phyloP scores from a whole-genome alignment of 345 rosid genomes.

The Rhodamnia argentea region DNA sequence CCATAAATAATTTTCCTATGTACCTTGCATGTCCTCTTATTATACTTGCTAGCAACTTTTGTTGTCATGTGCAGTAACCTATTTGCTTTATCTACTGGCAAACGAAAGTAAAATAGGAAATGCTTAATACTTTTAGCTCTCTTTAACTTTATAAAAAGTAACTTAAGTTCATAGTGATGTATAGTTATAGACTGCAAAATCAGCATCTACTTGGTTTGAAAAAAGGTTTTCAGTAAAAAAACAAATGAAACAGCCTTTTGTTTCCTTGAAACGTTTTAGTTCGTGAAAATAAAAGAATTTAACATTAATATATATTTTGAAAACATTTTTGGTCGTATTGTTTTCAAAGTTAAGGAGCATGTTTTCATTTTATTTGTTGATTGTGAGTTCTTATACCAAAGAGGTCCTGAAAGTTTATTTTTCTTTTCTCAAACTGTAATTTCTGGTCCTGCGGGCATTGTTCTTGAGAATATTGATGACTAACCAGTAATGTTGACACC shows the following conservation, averaged over 20 bases:
- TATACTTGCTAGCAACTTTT: background rate
- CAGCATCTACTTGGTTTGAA: background rate
- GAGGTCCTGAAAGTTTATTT: background rate
- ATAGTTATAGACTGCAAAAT: background rate
- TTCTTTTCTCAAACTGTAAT: background rate
- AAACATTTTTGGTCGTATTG: background rate
- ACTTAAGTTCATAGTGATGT: background rate
- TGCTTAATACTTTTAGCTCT: background rate
- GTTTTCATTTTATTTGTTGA: background rate
- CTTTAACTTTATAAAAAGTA: background rate
- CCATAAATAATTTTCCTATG: background rate
- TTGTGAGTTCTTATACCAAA: background rate
- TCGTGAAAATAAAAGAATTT: background rate
- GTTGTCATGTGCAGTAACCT: background rate
- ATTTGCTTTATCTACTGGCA: background rate
- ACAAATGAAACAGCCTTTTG: background rate
- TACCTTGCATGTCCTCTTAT: background rate
- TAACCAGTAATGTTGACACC: background rate
- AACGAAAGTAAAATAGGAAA: background rate
- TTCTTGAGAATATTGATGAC: background rate
- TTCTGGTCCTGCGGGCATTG: background rate
- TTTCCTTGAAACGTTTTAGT: background rate
- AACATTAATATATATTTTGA: background rate
- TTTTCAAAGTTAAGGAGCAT: background rate
- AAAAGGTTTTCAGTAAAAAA: background rate